Percentiles rank a stretch among this genome's conserved stretches.
phyloP scores from a whole-genome alignment of 2,329 filamentous ascomycete species.

The Chrysoporthe austroafricana region DNA sequence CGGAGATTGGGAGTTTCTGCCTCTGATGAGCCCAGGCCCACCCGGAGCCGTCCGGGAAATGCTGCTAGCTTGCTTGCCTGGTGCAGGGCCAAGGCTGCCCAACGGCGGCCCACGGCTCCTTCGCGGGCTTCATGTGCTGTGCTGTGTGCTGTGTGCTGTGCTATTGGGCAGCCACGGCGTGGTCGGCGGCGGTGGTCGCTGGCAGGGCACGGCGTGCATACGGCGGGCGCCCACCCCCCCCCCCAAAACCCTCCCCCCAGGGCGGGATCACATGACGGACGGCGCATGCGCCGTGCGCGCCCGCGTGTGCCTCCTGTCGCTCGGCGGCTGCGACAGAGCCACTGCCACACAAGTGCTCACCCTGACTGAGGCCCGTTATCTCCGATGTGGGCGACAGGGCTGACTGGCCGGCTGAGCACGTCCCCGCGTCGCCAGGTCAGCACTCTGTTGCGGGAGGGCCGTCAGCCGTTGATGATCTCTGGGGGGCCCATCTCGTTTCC shows the following conservation, averaged over 20 bases:
- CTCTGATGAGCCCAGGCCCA: slow-evolving; percentile 3
- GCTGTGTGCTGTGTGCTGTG: background rate
- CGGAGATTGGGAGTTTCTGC: slow-evolving; percentile 18
- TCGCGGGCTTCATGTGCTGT: background rate
- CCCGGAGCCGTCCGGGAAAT: background rate
- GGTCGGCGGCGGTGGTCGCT: background rate
- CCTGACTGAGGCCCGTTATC: background rate
- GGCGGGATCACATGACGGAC: slow-evolving; percentile 1
- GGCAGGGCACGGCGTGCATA: background rate
- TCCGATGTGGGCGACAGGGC: slow-evolving; percentile 10
- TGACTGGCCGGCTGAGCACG: background rate
- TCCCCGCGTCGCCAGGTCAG: slow-evolving; percentile 2
- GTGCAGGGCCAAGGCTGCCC: background rate
- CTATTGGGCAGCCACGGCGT: background rate
- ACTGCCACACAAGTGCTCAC: background rate
- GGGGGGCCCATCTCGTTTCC: background rate
- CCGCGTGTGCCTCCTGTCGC: background rate
- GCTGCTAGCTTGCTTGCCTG: too few species aligned
- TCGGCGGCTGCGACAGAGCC: background rate
- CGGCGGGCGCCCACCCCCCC: too few species aligned
- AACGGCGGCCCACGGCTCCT: background rate
- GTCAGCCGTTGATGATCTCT: background rate
- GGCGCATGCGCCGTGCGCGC: background rate
- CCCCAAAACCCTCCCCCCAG: too few species aligned
- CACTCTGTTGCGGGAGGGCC: slow-evolving; percentile 9